Evolutionary conservation across 129 eudicot genomes (phyloP), one percentile per base, ranked within the genome.

Genomic region (Flaveria brownii): DNA sequence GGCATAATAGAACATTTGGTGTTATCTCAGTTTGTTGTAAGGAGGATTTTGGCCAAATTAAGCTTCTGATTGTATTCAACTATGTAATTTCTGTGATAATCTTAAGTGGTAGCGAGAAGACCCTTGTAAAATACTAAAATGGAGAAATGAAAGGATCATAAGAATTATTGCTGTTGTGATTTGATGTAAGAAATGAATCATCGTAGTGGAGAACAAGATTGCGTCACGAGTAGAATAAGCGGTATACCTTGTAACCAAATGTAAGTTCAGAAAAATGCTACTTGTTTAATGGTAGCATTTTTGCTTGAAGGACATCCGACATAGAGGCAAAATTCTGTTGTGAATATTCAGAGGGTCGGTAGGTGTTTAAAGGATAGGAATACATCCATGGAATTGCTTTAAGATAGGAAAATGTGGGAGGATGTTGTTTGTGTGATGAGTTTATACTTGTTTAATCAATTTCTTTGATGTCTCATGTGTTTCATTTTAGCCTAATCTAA

Each of bases 351-450:
- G 39, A 15, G n/a, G n/a, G 46, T 28, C 47, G 1, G 9, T n/a
- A 71, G 11, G 33, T 52, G 12, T 45, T 69, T n/a, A 43, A 46
- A 25, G 23, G 41, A 9, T 69, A 20, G 6, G 28, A 33, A 51
- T 60, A 12, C 12, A 71, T 28, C 5, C 45, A 28, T 50, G 30
- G 17, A 71, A 54, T 30, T 71, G 75, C 16, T 70, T 70, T 70
- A 13, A 49, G 22, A 68, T 41, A 46, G 43, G 59, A 46, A 28
- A 43, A 45, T 18, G 57, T 46, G 42, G 56, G 59, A 52, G 60
- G 60, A 52, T 16, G 10, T 47, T n/a, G 59, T 51, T 51, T 15
- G 57, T 57, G 30, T 57, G 63, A 18, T 22, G 22, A 54, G 60
- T 54, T 54, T 54, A 6, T 54, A 54, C 60, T 15, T 6, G 8